Evolutionary conservation across 1,139 yeast species (phyloP), one percentile per base, ranked within the genome.

Genomic region (Geotrichum bryndzae): DNA sequence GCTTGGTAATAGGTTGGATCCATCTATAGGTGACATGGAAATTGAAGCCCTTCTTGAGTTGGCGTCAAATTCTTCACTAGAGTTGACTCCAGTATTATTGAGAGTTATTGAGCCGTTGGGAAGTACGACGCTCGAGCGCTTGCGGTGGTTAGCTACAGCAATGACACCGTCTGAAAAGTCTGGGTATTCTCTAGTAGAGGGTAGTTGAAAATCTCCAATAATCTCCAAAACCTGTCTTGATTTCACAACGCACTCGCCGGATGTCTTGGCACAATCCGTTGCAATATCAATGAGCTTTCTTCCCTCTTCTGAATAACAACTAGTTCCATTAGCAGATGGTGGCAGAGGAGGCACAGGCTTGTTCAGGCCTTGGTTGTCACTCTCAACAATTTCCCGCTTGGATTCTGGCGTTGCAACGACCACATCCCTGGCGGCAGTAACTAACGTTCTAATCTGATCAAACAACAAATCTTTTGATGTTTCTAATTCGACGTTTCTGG

Each of bases 161-260:
- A 83, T 82, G 60, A 87, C 77, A 1, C 90, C 92, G 59, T 79
- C 75, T 0, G 94, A 82, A 68, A 89, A 89, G 72, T 90, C 91
- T 0, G 94, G 90, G 69, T 89, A 90, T 45, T 85, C 80, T 67
- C 95, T 79, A 59, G 83, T 86, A 1, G 80, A 72, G 45, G 86
- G 84, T 60, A 90, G 76, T 69, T 83, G 84, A 73, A 89, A 88
- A 70, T 90, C 95, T 31, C 94, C 92, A 27, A 87, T 83, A 52
- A 82, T 74, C 31, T 83, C 82, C 52, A 87, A 61, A 67, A 77
- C 73, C 74, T 80, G 74, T 63, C 77, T 73, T 64, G 86, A 82
- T 50, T 80, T 78, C 2, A 76, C 77, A 25, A 81, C 76, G 63
- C 78, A 76, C 58, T 72, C 76, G 15, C 73, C 72, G 2, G 78